A percentile compares a stretch with the other conserved stretches of the same genome.
Conservation (phyloP, 2,329 filamentous ascomycete genomes). For the Epichloe typhina region DNA sequence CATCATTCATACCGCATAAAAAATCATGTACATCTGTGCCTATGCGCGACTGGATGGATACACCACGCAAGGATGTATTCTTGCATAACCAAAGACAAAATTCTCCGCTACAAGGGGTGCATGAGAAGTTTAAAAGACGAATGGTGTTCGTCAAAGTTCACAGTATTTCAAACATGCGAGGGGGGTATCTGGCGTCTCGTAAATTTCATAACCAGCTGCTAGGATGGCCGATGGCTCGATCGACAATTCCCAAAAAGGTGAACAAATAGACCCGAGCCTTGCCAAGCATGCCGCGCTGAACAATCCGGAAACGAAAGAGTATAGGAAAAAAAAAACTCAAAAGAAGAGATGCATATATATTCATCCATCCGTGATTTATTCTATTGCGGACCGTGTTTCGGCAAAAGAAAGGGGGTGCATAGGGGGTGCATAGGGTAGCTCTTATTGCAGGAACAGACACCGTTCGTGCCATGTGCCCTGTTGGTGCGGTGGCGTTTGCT, state of each 20-base stretch:
- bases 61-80: too few relatives aligned
- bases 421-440: not conserved
- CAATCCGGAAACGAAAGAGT: not conserved
- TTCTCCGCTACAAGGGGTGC: too few relatives aligned
- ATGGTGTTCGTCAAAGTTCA: not conserved
- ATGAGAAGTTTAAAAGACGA: too few relatives aligned
- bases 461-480: conserved; percentile 13
- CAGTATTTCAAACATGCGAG: not conserved
- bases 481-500: not conserved
- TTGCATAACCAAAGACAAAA: too few relatives aligned
- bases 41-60: too few relatives aligned
- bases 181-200: not conserved
- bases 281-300: not conserved
- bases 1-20: too few relatives aligned
- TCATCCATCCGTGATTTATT: not conserved
- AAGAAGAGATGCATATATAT: not conserved
- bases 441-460: conserved; percentile 9
- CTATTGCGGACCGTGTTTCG: not conserved
- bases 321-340: not conserved
- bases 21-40: too few relatives aligned
- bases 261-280: not conserved
- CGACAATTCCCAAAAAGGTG: not conserved
- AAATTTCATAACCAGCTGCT: not conserved
- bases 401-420: not conserved
- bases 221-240: not conserved